These are phyloP conservation scores for Microcera coccophila DNA, from an alignment of 2,329 filamentous ascomycete species.

Conservation along the genomic window DNA sequence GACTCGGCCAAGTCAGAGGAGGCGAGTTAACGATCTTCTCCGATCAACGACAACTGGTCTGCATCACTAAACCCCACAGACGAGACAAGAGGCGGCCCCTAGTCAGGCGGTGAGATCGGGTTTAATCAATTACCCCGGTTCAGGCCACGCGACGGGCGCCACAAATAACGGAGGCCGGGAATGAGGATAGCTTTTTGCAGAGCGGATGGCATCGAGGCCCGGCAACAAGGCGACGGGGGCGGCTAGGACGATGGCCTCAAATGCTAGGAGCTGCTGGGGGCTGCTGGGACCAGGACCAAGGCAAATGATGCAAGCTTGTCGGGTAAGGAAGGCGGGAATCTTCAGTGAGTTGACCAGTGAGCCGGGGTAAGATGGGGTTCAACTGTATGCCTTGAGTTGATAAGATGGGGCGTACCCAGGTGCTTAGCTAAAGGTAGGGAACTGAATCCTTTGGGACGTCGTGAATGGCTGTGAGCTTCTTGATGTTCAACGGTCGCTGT, in stretches of 20 bases:
- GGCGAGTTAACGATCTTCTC: no score
- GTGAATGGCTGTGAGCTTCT: neutral
- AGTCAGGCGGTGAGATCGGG: neutral
- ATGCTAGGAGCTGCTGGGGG: no score
- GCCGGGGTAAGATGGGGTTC: neutral
- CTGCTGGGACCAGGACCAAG: no score
- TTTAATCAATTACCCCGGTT: neutral
- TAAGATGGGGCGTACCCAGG: no score
- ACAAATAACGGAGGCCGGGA: neutral
- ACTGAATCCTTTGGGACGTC: neutral
- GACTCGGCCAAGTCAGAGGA: no score
- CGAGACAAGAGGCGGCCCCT: neutral
- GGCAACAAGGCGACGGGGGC: no score
- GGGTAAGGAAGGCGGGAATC: neutral
- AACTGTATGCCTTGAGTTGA: no score
- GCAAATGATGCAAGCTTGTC: neutral
- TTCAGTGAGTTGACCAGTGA: neutral
- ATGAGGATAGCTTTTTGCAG: neutral
- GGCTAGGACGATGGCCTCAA: no score
- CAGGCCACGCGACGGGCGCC: slow-evolving; percentile 1
- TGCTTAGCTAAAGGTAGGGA: neutral
- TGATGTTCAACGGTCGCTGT: no score
- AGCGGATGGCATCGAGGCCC: neutral
- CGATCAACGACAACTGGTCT: no score
- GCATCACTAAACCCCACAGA: no score